These are phyloP conservation scores for Globisporangium nodosum DNA, from an alignment of 352 stramenopile species.

Conservation along the genomic window DNA sequence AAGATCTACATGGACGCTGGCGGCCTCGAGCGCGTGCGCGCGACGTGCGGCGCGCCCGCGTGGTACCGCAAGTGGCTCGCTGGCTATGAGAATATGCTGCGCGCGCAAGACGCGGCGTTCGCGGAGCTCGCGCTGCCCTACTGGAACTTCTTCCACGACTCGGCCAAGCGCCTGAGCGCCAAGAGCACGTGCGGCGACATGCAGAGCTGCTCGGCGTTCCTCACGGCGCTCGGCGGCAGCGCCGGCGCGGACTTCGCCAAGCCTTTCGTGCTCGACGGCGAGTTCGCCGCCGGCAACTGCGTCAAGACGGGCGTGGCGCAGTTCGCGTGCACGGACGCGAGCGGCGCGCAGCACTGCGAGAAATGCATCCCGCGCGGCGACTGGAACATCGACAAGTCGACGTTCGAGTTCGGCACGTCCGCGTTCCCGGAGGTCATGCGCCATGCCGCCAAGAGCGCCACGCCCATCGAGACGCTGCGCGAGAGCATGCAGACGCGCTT, in stretches of 20 bases:
- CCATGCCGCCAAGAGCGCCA: slow-evolving; percentile 25
- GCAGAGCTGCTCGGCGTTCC: slow-evolving; percentile 36
- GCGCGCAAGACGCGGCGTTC: slow-evolving; percentile 33
- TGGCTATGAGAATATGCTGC: slow-evolving; percentile 70
- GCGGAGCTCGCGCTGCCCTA: slow-evolving; percentile 54
- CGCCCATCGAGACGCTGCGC: slow-evolving; percentile 27
- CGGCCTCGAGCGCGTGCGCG: slow-evolving; percentile 30
- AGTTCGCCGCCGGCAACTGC: slow-evolving; percentile 44
- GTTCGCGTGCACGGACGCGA: slow-evolving; percentile 31
- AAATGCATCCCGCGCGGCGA: slow-evolving; percentile 58
- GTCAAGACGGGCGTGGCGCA: slow-evolving; percentile 42
- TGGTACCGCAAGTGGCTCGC: slow-evolving; percentile 70
- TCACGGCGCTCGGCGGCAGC: slow-evolving; percentile 55
- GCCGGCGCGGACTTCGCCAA: slow-evolving; percentile 20
- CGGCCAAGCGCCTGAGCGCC: slow-evolving; percentile 41
- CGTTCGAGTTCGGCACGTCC: slow-evolving; percentile 58
- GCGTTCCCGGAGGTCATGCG: slow-evolving; percentile 57
- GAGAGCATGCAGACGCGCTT: slow-evolving; percentile 28
- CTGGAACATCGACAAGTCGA: slow-evolving; percentile 54
- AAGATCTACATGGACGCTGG: slow-evolving; percentile 44
- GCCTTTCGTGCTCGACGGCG: slow-evolving; percentile 21
- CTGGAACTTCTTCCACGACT: slow-evolving; percentile 59
- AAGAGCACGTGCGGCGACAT: slow-evolving; percentile 29
- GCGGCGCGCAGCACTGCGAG: slow-evolving; percentile 32
- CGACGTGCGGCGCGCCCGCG: slow-evolving; percentile 41